Evolutionary conservation across 192 early-diverging fungal genomes (phyloP), one percentile per base, ranked within the genome.

Genomic region (Dissophora globulifera): DNA sequence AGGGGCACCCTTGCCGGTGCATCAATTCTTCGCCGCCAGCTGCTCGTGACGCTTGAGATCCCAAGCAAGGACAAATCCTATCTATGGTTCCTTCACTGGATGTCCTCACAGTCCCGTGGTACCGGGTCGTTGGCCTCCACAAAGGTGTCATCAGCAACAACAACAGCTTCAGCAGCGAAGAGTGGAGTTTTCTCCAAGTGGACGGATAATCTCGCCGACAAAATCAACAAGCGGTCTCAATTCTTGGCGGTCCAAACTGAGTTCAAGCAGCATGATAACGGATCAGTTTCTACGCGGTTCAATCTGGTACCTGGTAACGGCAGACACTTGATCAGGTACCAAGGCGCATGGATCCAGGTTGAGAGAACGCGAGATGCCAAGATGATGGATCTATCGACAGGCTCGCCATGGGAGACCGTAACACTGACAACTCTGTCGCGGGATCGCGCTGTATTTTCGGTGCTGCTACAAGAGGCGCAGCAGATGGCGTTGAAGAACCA

Each of bases 1-100:
- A 84, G 90, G 67, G 93, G 90, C 22, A 79, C 90, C 0, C 78
- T 86, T 1, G 83, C 92, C 5, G 91, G 90, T 17, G 86, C 88
- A 15, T 85, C 88, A 50, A 63, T 95, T 13, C 78, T 89, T 19
- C 87, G 89, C 43, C 89, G 96, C 20, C 86, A 92, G 38, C 74
- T 98, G 12, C 81, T 99, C 12, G 94, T 95, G 9, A 91, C 95
- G 4, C 85, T 99, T 49, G 97, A 99, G 69, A 97, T 99, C 48
- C 94, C 94, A 11, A 90, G 87, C 67, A 95, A 96, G 68, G 97
- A 99, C 78, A 92, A 93, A 58, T 90, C 91, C 33, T 98, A 98
- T 81, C 78, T 87, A 25, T 99, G 97, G 97, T 91, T 98, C 54
- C 81, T 98, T 20, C 87, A 94, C 42, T 99, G 97, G 97, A 92